Conservation (phyloP, 2,329 filamentous ascomycete genomes). For the Neonectria hederae region DNA sequence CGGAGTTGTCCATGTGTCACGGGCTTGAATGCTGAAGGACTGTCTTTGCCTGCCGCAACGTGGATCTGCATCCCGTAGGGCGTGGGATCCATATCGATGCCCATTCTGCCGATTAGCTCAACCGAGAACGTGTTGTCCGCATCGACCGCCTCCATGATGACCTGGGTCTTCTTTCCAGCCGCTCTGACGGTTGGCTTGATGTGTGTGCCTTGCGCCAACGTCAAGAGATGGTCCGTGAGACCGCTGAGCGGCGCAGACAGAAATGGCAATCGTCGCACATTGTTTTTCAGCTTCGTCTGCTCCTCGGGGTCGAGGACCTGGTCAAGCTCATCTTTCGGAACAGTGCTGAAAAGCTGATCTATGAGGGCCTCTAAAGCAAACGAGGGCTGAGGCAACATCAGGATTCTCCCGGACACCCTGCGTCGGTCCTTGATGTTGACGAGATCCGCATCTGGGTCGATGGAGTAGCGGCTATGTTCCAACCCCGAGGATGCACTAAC, state of each 20-base stretch:
- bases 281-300: neutral
- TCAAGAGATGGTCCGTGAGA: slow-evolving; percentile 46
- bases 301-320: neutral
- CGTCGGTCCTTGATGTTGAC: slow-evolving; percentile 23
- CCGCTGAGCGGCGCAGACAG: slow-evolving; percentile 48
- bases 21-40: slow-evolving; percentile 58
- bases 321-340: slow-evolving; percentile 34
- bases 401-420: slow-evolving; percentile 46
- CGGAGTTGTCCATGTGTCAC: slow-evolving; percentile 58
- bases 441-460: too few species aligned
- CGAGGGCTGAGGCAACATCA: slow-evolving; percentile 53
- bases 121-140: too few species aligned
- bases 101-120: neutral
- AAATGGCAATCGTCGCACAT: neutral
- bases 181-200: slow-evolving; percentile 47
- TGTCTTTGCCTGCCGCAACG: slow-evolving; percentile 28
- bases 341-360: slow-evolving; percentile 46
- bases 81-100: slow-evolving; percentile 39
- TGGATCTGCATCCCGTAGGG: slow-evolving; percentile 47
- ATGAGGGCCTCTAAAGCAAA: slow-evolving; percentile 47
- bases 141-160: too few species aligned
- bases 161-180: too few species aligned
- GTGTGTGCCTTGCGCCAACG: slow-evolving; percentile 48
- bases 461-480: too few species aligned
- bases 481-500: too few species aligned